A percentile compares a stretch with the other conserved stretches of the same genome.
These are phyloP conservation scores for Hydnum rufescens DNA, from an alignment of 768 basidiomycete genomes.

Conservation along the genomic window DNA sequence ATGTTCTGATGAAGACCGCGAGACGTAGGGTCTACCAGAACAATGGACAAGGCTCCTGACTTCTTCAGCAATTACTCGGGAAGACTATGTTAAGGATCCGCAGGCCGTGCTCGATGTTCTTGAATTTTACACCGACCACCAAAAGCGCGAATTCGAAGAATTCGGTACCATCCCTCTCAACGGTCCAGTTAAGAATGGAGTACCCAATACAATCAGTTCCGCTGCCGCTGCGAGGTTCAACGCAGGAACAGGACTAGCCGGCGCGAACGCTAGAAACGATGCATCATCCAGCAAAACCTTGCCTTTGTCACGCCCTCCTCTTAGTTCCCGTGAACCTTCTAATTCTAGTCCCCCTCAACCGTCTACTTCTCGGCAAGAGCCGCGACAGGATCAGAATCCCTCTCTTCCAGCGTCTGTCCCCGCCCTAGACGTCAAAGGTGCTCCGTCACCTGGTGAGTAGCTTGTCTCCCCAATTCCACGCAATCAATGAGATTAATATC, in stretches of 20 bases:
- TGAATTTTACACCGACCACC: slow-evolving; percentile 95
- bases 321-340: not conserved
- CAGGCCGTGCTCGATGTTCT: slow-evolving; percentile 95
- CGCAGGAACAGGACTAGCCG: slow-evolving; percentile 82
- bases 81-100: slow-evolving; percentile 92
- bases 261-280: slow-evolving; percentile 19
- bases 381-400: too few relatives aligned
- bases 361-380: too few relatives aligned
- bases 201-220: slow-evolving; percentile 3
- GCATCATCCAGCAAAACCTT: slow-evolving; percentile 13
- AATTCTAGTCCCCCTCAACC: too few relatives aligned
- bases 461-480: too few relatives aligned
- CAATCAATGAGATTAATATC: too few relatives aligned
- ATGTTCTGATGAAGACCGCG: not conserved
- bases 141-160: slow-evolving; percentile 75
- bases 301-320: slow-evolving; percentile 5
- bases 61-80: slow-evolving; percentile 90
- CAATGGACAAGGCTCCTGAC: slow-evolving; percentile 97
- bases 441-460: too few relatives aligned
- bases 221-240: slow-evolving; percentile 52
- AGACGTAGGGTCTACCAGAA: slow-evolving; percentile 78
- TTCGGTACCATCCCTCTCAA: slow-evolving; percentile 25
- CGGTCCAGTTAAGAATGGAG: slow-evolving; percentile 11
- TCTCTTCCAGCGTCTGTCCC: too few relatives aligned
- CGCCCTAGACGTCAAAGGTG: too few relatives aligned